These are phyloP conservation scores for Leccinum boreale DNA, from an alignment of 768 basidiomycete species.

Conservation along the genomic window DNA sequence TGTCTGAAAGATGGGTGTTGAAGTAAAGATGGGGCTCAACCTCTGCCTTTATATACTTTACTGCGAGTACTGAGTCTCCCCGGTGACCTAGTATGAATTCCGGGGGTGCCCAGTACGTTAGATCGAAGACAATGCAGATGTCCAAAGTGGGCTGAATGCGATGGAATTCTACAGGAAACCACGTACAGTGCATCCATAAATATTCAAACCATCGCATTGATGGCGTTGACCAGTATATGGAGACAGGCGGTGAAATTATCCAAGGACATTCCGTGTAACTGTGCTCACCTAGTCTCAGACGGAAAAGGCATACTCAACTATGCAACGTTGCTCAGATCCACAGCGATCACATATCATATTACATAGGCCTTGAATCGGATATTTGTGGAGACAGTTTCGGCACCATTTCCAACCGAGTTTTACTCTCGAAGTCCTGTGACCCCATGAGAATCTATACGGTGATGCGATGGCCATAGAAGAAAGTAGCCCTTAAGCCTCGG, in stretches of 20 bases:
- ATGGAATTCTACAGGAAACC: not conserved
- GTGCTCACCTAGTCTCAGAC: not conserved
- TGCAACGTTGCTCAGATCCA: not conserved
- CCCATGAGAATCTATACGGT: not conserved
- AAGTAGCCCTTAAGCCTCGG: not conserved
- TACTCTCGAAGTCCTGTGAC: not conserved
- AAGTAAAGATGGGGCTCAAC: not conserved
- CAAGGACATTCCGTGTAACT: not conserved
- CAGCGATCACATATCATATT: not conserved
- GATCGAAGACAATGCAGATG: not conserved
- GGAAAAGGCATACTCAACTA: not conserved
- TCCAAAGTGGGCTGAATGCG: not conserved
- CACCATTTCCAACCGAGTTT: not conserved
- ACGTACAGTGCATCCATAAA: not conserved
- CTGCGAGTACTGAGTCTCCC: not conserved
- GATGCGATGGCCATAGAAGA: not conserved
- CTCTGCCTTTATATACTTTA: constrained; percentile 13
- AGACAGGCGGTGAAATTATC: not conserved
- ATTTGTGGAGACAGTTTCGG: not conserved
- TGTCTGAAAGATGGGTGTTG: not conserved
- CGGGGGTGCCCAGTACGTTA: not conserved
- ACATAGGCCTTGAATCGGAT: not conserved
- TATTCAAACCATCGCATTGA: not conserved
- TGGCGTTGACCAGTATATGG: not conserved
- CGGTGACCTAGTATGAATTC: not conserved